A percentile compares a stretch with the other conserved stretches of the same genome.
Conservation (phyloP, 2,329 filamentous ascomycete genomes). For the Juglanconis oblonga region DNA sequence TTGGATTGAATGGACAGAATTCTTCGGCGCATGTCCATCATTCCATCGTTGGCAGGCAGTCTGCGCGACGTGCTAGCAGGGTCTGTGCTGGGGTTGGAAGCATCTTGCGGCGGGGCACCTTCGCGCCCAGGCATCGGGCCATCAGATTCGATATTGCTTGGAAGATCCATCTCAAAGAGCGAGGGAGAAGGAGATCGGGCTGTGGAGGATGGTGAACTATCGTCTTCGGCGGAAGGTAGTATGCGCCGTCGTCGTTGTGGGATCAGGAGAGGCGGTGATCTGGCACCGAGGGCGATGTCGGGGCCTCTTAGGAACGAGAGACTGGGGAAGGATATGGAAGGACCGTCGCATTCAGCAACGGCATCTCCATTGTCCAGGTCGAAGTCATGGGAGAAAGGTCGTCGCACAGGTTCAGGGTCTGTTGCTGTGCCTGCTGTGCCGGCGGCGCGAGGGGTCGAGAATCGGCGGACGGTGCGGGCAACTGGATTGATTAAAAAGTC, state of each 20-base stretch:
- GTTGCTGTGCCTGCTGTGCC: slow-evolving; percentile 20
- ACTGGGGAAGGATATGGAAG: slow-evolving; percentile 9
- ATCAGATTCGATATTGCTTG: slow-evolving; percentile 13
- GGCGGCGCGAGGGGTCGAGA: slow-evolving; percentile 43
- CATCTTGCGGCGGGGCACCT: slow-evolving; percentile 19
- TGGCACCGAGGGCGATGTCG: slow-evolving; percentile 17
- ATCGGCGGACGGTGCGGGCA: slow-evolving; percentile 58
- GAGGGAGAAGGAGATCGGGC: slow-evolving; percentile 5
- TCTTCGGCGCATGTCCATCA: slow-evolving; percentile 62
- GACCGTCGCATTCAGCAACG: slow-evolving; percentile 22
- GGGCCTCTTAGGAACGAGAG: slow-evolving; percentile 18
- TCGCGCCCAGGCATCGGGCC: slow-evolving; percentile 14
- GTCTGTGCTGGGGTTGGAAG: slow-evolving; percentile 28
- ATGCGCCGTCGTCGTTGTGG: slow-evolving; percentile 12
- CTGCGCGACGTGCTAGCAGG: slow-evolving; percentile 15
- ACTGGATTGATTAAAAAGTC: slow-evolving; percentile 66
- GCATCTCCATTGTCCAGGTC: slow-evolving; percentile 21
- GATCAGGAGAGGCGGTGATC: slow-evolving; percentile 17
- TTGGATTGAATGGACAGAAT: slow-evolving; percentile 68
- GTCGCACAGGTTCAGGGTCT: slow-evolving; percentile 31
- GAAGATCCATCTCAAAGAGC: slow-evolving; percentile 12
- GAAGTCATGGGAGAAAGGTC: slow-evolving; percentile 21
- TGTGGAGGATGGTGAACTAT: slow-evolving; percentile 5
- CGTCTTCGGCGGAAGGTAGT: not conserved
- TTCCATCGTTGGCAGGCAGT: slow-evolving; percentile 77